A percentile compares a stretch with the other conserved stretches of the same genome.
Conservation (phyloP, 139 green algal genomes). For the Helicosporidium sp. region DNA sequence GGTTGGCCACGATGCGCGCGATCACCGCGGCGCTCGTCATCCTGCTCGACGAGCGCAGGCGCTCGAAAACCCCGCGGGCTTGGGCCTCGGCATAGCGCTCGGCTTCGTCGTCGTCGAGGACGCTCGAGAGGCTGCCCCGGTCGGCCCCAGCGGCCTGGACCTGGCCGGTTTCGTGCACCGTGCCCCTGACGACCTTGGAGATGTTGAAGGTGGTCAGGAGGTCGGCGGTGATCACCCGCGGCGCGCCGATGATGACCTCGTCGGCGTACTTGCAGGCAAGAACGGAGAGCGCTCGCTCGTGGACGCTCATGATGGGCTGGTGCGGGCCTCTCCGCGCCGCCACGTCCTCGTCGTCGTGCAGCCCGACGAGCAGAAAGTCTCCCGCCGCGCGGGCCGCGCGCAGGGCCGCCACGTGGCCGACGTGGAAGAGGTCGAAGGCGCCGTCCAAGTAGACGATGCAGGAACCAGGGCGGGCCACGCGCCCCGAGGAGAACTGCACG, state of each 20-base stretch:
- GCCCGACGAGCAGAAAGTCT: conserved; percentile 89
- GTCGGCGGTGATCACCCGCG: conserved; percentile 51
- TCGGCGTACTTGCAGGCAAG: conserved; percentile 90
- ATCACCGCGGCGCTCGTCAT: conserved; percentile 76
- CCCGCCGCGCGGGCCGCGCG: conserved; percentile 54
- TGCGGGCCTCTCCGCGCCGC: conserved; percentile 48
- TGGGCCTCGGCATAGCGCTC: conserved; percentile 19
- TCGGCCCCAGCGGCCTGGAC: too few species aligned
- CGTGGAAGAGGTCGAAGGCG: conserved; percentile 95
- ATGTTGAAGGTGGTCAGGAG: conserved; percentile 95
- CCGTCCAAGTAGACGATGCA: conserved; percentile 95
- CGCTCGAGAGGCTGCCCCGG: too few species aligned
- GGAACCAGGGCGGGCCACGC: conserved; percentile 25
- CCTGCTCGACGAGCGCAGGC: conserved; percentile 35
- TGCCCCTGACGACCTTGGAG: conserved; percentile 65
- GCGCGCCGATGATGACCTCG: conserved; percentile 79
- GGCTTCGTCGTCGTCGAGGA: not conserved
- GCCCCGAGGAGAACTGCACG: conserved; percentile 30
- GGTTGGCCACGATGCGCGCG: conserved; percentile 77
- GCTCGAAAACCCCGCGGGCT: conserved; percentile 24
- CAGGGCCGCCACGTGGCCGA: conserved; percentile 81
- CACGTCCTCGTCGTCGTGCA: conserved; percentile 88
- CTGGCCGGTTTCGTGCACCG: conserved; percentile 37
- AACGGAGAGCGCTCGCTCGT: conserved; percentile 84
- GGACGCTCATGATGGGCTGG: conserved; percentile 93